Evolutionary conservation across 2,329 filamentous ascomycete species (phyloP), one percentile per base, ranked within the genome.

Genomic region (Colletotrichum eremochloae): DNA sequence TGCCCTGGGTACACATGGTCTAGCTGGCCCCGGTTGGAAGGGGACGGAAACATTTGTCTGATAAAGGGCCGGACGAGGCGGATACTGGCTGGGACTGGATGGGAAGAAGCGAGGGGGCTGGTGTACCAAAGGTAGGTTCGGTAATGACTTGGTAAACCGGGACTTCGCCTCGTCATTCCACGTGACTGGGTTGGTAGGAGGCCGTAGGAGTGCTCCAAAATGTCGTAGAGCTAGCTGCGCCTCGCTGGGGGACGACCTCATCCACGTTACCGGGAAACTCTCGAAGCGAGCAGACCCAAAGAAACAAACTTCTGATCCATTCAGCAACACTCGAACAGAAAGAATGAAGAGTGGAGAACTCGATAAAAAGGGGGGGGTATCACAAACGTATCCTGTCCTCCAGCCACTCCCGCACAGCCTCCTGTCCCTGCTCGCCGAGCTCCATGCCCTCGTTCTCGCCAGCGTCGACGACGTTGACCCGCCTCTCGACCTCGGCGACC

Each of bases 391-490:
- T 70, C 44, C 72, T 72, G 36, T 75, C 63, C 40, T 74, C 65
- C 36, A 84, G 53, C 82, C 82, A 84, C 14, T 75, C 68, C 42
- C 74, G 50, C n/a, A 81, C 75, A 4, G 71, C 63, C 20, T 74
- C 67, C 65, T 80, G 75, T 3, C 78, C 82, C 12, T 58, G 69
- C 2, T 76, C 75, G 12, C 74, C 71, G 74, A 83, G 75, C 48
- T 79, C 76, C 61, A 79, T 52, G 1, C 71, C 68, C 5, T 71
- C 76, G 40, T 80, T 80, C 11, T 76, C 69, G 0, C 83, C 86
- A 7, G 83, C 78, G 11, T 84, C 81, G 6, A 77, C 63, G 2
- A 83, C 71, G 63, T 80, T 81, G 9, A 89, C 80, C 62, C 84
- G 79, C 31, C 79, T 78, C 20, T 76, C 68, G 1, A 79, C 80